These are phyloP conservation scores for Sphagnum tenellum DNA, from an alignment of 225 moss, liverwort and hornwort genomes.

Conservation along the genomic window DNA sequence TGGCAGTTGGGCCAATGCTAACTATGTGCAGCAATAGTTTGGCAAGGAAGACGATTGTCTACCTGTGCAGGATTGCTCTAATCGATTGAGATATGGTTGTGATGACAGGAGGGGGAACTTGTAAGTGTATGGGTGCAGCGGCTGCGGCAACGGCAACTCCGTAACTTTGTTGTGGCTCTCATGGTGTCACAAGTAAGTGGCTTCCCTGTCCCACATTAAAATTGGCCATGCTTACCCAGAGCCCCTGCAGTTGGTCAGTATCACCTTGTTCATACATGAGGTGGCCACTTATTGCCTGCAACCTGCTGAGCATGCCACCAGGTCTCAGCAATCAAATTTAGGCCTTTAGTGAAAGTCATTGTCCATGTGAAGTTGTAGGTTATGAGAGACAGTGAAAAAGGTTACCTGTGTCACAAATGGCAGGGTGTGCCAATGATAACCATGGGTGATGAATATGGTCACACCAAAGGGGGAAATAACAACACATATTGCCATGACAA, in stretches of 20 bases:
- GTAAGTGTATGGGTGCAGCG: conserved; percentile 49
- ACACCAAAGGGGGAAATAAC: conserved; percentile 83
- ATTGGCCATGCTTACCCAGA: no score
- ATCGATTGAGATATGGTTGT: neutral
- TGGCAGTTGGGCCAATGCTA: no score
- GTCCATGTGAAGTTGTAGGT: no score
- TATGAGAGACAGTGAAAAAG: no score
- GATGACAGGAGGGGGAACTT: conserved; percentile 58
- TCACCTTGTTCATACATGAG: neutral
- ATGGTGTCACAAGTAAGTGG: conserved; percentile 72
- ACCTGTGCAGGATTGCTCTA: no score
- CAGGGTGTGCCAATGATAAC: conserved; percentile 91
- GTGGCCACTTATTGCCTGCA: neutral
- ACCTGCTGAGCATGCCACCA: neutral
- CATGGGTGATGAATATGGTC: conserved; percentile 88
- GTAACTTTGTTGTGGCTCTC: conserved; percentile 74
- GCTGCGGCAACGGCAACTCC: conserved; percentile 73
- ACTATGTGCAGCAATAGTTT: no score
- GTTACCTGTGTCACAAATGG: neutral
- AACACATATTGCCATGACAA: conserved; percentile 88
- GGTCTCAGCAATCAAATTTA: no score
- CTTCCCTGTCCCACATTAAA: no score
- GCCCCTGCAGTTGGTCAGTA: neutral
- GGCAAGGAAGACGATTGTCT: no score
- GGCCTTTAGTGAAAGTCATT: no score